phyloP scores from a whole-genome alignment of 805 yeast genomes.

The Komagataella pseudopastoris region DNA sequence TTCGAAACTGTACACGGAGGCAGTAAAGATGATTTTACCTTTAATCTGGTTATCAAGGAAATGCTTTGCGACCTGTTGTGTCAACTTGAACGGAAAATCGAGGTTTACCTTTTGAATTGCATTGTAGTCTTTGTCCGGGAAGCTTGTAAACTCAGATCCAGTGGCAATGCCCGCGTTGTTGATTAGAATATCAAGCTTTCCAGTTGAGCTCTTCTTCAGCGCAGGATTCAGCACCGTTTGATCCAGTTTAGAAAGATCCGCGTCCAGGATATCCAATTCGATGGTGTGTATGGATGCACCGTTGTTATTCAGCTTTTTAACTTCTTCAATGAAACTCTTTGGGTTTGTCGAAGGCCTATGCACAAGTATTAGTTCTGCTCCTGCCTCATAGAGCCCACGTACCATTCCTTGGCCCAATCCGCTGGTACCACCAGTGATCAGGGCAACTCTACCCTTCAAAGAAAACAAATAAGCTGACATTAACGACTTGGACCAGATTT shows the following conservation, averaged over 20 bases:
- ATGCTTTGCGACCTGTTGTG: constrained; percentile 22
- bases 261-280: constrained; percentile 13
- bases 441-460: constrained; percentile 24
- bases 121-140: constrained; percentile 23
- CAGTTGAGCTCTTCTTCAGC: constrained; percentile 14
- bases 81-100: constrained; percentile 21
- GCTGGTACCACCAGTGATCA: constrained; percentile 43
- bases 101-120: constrained; percentile 26
- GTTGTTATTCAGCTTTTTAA: constrained; percentile 14
- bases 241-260: constrained; percentile 16
- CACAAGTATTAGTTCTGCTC: constrained; percentile 25
- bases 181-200: constrained; percentile 17
- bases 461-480: constrained; percentile 19
- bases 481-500: neutral
- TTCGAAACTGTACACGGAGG: constrained; percentile 25
- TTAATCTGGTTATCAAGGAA: constrained; percentile 17
- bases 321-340: constrained; percentile 13
- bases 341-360: constrained; percentile 22
- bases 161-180: constrained; percentile 23
- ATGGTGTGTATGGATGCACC: constrained; percentile 11
- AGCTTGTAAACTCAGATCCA: constrained; percentile 18
- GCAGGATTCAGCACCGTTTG: constrained; percentile 17
- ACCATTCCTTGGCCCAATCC: constrained; percentile 46
- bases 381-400: constrained; percentile 36
- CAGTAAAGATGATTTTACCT: constrained; percentile 29